Percentiles rank a stretch among this genome's conserved stretches.
Conservation (phyloP, 768 basidiomycete species). For the Aureoboletus auriporus region DNA sequence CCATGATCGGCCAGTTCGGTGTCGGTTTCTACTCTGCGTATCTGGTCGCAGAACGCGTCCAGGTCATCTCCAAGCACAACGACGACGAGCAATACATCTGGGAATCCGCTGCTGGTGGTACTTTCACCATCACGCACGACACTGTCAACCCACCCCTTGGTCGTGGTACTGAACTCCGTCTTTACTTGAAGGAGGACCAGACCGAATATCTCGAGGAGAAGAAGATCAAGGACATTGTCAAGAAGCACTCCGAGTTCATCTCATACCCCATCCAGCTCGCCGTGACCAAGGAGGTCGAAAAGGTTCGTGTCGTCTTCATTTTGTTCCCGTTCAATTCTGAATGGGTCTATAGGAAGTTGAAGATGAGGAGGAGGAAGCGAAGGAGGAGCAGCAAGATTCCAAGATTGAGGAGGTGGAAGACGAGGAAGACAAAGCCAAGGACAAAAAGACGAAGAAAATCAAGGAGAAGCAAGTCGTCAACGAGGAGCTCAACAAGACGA, state of each 20-base stretch:
- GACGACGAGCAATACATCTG: slow-evolving; percentile 99
- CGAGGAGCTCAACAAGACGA: slow-evolving; percentile 99
- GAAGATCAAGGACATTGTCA: slow-evolving; percentile 98
- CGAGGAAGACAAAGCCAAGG: slow-evolving; percentile 79
- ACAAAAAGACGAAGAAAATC: slow-evolving; percentile 92
- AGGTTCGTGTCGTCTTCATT: slow-evolving; percentile 49
- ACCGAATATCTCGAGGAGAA: slow-evolving; percentile 99
- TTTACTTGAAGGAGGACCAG: slow-evolving; percentile 97
- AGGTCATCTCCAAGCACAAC: slow-evolving; percentile 99
- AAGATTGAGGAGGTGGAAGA: slow-evolving; percentile 85
- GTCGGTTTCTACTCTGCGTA: slow-evolving; percentile 99
- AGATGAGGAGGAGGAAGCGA: slow-evolving; percentile 71
- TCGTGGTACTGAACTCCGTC: slow-evolving; percentile 89
- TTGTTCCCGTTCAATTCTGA: slow-evolving; percentile 1
- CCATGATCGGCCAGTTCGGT: slow-evolving; percentile 99
- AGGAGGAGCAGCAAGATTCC: slow-evolving; percentile 70
- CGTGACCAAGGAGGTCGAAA: slow-evolving; percentile 99
- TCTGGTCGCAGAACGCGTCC: slow-evolving; percentile 97
- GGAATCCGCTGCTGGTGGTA: slow-evolving; percentile 99
- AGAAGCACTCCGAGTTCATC: slow-evolving; percentile 99
- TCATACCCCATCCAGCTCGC: slow-evolving; percentile 99
- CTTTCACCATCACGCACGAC: slow-evolving; percentile 97
- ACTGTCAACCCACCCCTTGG: slow-evolving; percentile 85
- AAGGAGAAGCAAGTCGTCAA: slow-evolving; percentile 84
- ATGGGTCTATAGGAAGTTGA: slow-evolving; percentile 66